Evolutionary conservation across 2,329 filamentous ascomycete genomes (phyloP).

Genomic region (Amauroascus verrucosus): DNA sequence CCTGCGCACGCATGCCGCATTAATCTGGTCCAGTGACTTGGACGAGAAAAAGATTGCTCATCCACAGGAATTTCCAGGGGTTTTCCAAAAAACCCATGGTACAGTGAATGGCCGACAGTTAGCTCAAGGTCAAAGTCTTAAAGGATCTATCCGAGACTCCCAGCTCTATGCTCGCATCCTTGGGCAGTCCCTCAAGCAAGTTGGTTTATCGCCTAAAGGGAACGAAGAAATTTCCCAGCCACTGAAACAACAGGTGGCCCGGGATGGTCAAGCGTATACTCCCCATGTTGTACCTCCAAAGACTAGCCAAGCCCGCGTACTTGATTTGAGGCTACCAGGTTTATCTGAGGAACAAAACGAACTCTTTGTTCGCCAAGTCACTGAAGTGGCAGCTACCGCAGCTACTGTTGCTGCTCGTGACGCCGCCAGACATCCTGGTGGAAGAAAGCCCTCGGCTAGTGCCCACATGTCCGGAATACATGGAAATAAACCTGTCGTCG

Average conservation of each 20-base stretch:
- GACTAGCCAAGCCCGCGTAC: constrained; percentile 28
- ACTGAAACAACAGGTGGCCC: background rate
- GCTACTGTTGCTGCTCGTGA: constrained; percentile 79
- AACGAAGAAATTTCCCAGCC: constrained; percentile 27
- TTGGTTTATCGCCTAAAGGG: constrained; percentile 48
- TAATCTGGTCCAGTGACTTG: constrained; percentile 85
- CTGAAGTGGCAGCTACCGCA: constrained; percentile 86
- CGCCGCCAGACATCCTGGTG: constrained; percentile 43
- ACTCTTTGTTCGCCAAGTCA: constrained; percentile 71
- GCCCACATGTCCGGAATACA: constrained; percentile 26
- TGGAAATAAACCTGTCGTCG: constrained; percentile 28
- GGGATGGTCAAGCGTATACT: background rate
- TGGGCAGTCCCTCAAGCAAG: constrained; percentile 77
- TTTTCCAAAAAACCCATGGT: constrained; percentile 16
- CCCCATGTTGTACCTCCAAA: constrained; percentile 72
- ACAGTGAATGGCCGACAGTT: constrained; percentile 24
- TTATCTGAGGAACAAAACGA: constrained; percentile 75
- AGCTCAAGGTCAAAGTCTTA: constrained; percentile 35
- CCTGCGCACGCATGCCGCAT: constrained; percentile 83
- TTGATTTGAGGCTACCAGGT: constrained; percentile 41
- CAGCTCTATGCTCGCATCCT: constrained; percentile 88
- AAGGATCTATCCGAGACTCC: constrained; percentile 69
- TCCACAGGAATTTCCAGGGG: background rate
- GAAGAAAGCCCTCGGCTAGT: constrained; percentile 39
- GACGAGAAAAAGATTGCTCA: constrained; percentile 56